Base-by-base conservation (phyloP, 208 protist species). In the Strigomonas culicis region DNA sequence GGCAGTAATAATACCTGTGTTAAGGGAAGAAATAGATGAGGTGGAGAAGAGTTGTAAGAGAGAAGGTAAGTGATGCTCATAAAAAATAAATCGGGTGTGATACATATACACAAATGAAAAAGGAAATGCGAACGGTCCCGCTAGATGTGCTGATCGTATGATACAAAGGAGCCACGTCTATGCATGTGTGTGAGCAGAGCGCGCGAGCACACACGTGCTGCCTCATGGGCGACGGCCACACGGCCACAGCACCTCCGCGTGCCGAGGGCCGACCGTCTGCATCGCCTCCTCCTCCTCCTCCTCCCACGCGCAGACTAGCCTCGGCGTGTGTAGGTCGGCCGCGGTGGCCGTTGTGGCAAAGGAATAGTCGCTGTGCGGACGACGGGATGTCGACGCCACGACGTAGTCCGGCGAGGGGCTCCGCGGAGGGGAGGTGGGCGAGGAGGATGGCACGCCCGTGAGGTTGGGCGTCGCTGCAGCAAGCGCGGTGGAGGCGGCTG, bases 11-110 rank as follows among this genome's bases (percentile, higher is more conserved):
- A 68, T 43, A 60, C 7, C 43, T 1, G 65, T 47, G 22, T 21
- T 22, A 24, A 27, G 27, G 52, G 32, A 56, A 64, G 46, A n/a
- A 63, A 59, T 24, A 63, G 7, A 64, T 15, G 34, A 64, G 57
- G 15, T 53, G 30, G 63, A 67, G 59, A 6, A 19, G 13, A 19
- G 41, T n/a, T 46, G 41, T 46, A 46, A 46, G 10, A 17, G 17
- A 46, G 41, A 46, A 46, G 41, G 17, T n/a, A 17, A 17, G 41
- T 10, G 41, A 46, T 46, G 17, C n/a, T 46, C 13, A 46, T 46
- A 53, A 53, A 53, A 53, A 53, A 7, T 19, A 65, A 2, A 34
- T 21, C n/a, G 1, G 22, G 7, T n/a, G 21, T 11, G 39, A 58
- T 58, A n/a, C 22, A 47, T 59, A 58, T 17, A 27, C n/a, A 41